Conservation (phyloP, 2,329 filamentous ascomycete genomes). For the Coleophoma cylindrospora region DNA sequence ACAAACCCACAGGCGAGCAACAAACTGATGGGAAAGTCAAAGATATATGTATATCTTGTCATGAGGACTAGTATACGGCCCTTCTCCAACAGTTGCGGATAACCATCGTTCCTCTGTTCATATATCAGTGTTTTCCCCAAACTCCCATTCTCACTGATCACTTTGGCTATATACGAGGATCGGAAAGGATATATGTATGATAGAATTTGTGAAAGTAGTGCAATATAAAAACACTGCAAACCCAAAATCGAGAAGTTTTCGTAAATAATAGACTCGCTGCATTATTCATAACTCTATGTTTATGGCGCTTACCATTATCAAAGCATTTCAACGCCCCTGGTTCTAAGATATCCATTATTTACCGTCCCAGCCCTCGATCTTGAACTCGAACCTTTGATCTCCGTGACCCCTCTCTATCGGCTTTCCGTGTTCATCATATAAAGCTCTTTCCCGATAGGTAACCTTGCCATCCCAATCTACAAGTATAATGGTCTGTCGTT, state of each 20-base stretch:
- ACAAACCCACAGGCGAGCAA: no score
- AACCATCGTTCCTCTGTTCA: no score
- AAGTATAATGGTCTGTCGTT: conserved; percentile 57
- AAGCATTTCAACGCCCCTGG: no score
- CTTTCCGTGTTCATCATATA: conserved; percentile 55
- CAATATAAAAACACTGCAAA: not conserved
- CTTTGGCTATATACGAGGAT: no score
- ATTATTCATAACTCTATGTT: conserved; percentile 1
- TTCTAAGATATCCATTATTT: conserved; percentile 11
- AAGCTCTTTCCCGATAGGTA: conserved; percentile 51
- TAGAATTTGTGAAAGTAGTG: no score
- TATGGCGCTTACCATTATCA: not conserved
- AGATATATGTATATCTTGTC: no score
- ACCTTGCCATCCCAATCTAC: conserved; percentile 60
- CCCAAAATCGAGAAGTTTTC: not conserved
- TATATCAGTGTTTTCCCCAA: no score
- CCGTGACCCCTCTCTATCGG: conserved; percentile 46
- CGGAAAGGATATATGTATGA: not conserved
- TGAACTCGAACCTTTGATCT: conserved; percentile 50
- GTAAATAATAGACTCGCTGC: not conserved
- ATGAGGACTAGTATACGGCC: no score
- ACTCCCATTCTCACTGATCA: no score
- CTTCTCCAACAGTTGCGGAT: no score
- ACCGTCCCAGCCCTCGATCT: conserved; percentile 41
- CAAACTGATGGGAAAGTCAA: no score